These are phyloP conservation scores for Saussurea involucrata DNA, from an alignment of 129 eudicot genomes.

Conservation along the genomic window DNA sequence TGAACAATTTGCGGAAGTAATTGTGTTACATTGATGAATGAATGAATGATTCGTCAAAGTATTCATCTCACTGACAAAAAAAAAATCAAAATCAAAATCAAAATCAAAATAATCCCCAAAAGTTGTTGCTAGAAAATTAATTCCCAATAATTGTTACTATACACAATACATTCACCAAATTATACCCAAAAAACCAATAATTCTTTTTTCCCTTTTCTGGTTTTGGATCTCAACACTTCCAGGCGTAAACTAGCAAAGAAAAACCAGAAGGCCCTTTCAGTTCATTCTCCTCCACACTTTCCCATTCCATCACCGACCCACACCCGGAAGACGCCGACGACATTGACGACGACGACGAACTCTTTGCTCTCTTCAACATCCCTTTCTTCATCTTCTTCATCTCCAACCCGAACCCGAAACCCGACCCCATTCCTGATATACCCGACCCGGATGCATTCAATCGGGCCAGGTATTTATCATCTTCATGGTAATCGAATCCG, in stretches of 20 bases:
- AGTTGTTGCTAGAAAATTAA: background rate
- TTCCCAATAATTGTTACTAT: conserved; percentile 11
- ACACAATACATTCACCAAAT: conserved; percentile 16
- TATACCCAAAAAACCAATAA: background rate
- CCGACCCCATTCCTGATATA: conserved; percentile 10
- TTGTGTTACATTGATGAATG: conserved; percentile 5
- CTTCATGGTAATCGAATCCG: conserved; percentile 32
- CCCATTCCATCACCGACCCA: conserved; percentile 90
- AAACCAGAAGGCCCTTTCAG: conserved; percentile 63
- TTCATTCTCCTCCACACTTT: conserved; percentile 67
- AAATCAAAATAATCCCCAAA: conserved; percentile 13
- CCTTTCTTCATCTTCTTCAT: conserved; percentile 65
- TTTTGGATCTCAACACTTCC: conserved; percentile 49
- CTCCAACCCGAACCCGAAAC: conserved; percentile 57
- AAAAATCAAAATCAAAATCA: background rate
- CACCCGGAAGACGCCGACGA: conserved; percentile 64
- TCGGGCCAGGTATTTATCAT: conserved; percentile 23
- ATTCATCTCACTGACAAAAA: conserved; percentile 4
- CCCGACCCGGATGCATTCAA: conserved; percentile 27
- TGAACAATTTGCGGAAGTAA: background rate
- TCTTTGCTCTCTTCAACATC: conserved; percentile 38
- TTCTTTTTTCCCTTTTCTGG: background rate
- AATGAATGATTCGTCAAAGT: conserved; percentile 22
- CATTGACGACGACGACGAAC: conserved; percentile 51
- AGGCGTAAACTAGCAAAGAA: conserved; percentile 76